Evolutionary conservation across 148 eudicot species (phyloP), one percentile per base, ranked within the genome.

Genomic region (Cornus controversa): DNA sequence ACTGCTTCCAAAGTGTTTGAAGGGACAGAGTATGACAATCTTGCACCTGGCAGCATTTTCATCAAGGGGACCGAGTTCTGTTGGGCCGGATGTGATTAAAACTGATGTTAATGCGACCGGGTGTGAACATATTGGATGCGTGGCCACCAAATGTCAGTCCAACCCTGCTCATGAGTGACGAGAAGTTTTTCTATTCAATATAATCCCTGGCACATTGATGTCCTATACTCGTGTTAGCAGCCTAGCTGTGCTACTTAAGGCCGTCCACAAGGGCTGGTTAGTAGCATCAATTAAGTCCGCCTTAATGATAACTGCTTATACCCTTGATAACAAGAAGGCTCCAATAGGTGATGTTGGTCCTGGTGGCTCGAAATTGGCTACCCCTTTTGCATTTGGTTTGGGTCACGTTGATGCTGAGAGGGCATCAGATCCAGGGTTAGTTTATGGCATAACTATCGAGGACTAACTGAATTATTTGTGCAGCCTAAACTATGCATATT

Each of bases 161-260:
- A 25, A 82, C 93, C 37, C 71, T 70, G 81, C 90, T 88, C 40
- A 71, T 80, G 18, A 69, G 57, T 22, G 96, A 90, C 71, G n/a
- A 91, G 96, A 70, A 87, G 90, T n/a, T 4, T 88, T 85, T 54
- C 73, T 62, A 5, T 91, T 86, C 81, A 91, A 91, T 74, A 80
- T 90, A 8, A 42, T 91, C 27, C 90, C 96, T 0, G 96, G 96
- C 47, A 92, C 96, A 28, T 92, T 92, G 14, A 92, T 92, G 96
- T 90, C 96, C 2, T 92, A 92, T 57, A 93, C 96, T 47, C 96
- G 90, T 78, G 82, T 92, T 1, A 88, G 89, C 58, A 93, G 93
- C 71, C 53, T 88, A 47, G 93, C 90, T 7, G 88, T 90, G 2
- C 80, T 92, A 0, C 75, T 92, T 15, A 88, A 86, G 77, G 82